These are phyloP conservation scores for Aspergillus hiratsukae DNA, from an alignment of 2,329 filamentous ascomycete species.

Conservation along the genomic window DNA sequence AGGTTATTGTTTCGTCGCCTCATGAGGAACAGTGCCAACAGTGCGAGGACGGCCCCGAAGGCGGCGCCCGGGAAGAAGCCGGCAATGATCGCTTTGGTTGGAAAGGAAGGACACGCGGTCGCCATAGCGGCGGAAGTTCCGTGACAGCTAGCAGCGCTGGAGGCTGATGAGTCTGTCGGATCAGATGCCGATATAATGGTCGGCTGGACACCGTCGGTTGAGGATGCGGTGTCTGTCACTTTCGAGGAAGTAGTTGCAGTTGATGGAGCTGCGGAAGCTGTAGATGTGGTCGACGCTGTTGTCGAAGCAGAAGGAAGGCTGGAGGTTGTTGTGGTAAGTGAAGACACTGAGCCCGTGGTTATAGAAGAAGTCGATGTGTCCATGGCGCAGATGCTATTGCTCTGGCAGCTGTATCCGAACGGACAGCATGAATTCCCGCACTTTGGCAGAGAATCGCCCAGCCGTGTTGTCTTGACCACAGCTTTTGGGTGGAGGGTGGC, in stretches of 20 bases:
- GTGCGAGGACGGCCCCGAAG: constrained; percentile 48
- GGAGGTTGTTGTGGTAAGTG: constrained; percentile 19
- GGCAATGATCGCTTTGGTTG: constrained; percentile 37
- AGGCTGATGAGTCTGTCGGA: constrained; percentile 9
- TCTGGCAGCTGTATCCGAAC: constrained; percentile 43
- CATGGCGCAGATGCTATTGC: constrained; percentile 25
- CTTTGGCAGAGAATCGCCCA: constrained; percentile 36
- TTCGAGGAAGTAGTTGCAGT: constrained; percentile 2
- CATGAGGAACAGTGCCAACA: constrained; percentile 45
- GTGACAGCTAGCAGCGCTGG: constrained; percentile 3
- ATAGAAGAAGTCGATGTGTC: constrained; percentile 21
- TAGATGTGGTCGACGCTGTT: constrained; percentile 10
- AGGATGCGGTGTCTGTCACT: not conserved
- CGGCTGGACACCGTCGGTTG: not conserved
- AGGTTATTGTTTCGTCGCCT: constrained; percentile 23
- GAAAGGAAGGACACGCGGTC: constrained; percentile 35
- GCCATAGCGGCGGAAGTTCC: constrained; percentile 2
- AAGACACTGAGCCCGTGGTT: constrained; percentile 13
- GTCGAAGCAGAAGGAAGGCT: constrained; percentile 17
- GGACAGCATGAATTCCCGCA: constrained; percentile 45
- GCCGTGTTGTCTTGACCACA: constrained; percentile 39
- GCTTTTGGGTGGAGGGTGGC: constrained; percentile 33
- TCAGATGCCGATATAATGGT: not conserved
- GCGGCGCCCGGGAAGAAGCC: constrained; percentile 46
- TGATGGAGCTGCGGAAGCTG: constrained; percentile 15